phyloP scores from a whole-genome alignment of 495 filamentous ascomycete species.

The Hypoxylon fuscum region DNA sequence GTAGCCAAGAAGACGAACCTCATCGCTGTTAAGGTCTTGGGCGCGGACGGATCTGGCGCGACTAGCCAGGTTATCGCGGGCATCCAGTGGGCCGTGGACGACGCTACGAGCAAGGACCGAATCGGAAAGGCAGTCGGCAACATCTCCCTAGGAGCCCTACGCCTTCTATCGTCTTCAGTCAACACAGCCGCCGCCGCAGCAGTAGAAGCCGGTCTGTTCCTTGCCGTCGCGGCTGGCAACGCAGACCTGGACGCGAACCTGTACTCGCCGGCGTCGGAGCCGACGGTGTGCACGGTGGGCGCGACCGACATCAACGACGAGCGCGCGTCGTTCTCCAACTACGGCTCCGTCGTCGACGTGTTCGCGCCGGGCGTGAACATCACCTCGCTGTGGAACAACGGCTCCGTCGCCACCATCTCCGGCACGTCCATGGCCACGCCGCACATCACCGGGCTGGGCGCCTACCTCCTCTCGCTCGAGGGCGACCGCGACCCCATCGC shows the following conservation, averaged over 20 bases:
- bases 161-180: conserved; percentile 46
- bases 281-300: conserved; percentile 62
- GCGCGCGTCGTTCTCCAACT: conserved; percentile 64
- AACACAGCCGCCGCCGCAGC: conserved; percentile 53
- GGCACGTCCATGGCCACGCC: conserved; percentile 65
- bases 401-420: conserved; percentile 51
- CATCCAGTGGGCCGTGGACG: conserved; percentile 56
- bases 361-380: conserved; percentile 54
- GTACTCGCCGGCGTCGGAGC: conserved; percentile 58
- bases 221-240: conserved; percentile 59
- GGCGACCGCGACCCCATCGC: conserved; percentile 37
- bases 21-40: conserved; percentile 50
- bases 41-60: conserved; percentile 49
- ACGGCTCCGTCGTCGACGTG: conserved; percentile 57
- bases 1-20: conserved; percentile 49
- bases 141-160: conserved; percentile 58
- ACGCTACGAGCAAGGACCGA: conserved; percentile 48
- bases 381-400: conserved; percentile 46
- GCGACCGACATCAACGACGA: conserved; percentile 51
- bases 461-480: conserved; percentile 56
- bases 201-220: conserved; percentile 52
- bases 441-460: conserved; percentile 59
- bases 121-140: conserved; percentile 50
- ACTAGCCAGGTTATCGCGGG: conserved; percentile 59
- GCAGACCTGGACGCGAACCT: conserved; percentile 41